phyloP scores from a whole-genome alignment of 257 asterid species.

The Oldenlandia corymbosa region DNA sequence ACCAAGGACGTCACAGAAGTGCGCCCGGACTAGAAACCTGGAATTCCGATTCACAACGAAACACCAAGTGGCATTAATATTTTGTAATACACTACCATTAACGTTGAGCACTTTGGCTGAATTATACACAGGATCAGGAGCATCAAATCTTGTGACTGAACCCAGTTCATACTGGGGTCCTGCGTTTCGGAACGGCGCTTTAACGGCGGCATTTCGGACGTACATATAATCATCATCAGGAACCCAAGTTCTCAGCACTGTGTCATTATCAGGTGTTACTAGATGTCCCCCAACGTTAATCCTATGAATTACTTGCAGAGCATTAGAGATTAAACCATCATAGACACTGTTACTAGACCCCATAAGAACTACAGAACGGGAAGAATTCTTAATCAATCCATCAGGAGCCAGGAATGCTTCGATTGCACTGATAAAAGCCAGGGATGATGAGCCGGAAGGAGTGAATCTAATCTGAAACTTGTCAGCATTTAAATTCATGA shows the following conservation, averaged over 20 bases:
- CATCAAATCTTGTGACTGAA: conserved; percentile 24
- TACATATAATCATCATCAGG: conserved; percentile 40
- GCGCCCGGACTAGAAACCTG: conserved; percentile 37
- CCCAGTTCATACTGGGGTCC: neutral
- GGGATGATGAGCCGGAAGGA: conserved; percentile 22
- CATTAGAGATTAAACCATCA: neutral
- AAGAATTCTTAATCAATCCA: conserved; percentile 11
- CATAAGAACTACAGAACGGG: conserved; percentile 3
- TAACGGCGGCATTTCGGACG: neutral
- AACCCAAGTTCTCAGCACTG: conserved; percentile 48
- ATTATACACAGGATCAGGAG: conserved; percentile 44
- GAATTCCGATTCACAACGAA: conserved; percentile 30
- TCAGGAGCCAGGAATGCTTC: conserved; percentile 54
- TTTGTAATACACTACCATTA: neutral
- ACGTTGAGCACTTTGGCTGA: conserved; percentile 40
- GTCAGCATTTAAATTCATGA: conserved; percentile 15
- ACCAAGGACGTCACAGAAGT: conserved; percentile 52
- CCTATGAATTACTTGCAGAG: conserved; percentile 37
- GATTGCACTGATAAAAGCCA: conserved; percentile 55
- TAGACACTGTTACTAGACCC: neutral
- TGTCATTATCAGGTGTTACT: conserved; percentile 34
- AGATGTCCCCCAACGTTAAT: conserved; percentile 49
- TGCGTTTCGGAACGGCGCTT: rapidly evolving
- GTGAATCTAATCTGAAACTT: conserved; percentile 31
- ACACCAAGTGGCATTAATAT: conserved; percentile 27